Evolutionary conservation across 352 stramenopile species (phyloP), one percentile per base, ranked within the genome.

Genomic region (Pythium brachiatum): DNA sequence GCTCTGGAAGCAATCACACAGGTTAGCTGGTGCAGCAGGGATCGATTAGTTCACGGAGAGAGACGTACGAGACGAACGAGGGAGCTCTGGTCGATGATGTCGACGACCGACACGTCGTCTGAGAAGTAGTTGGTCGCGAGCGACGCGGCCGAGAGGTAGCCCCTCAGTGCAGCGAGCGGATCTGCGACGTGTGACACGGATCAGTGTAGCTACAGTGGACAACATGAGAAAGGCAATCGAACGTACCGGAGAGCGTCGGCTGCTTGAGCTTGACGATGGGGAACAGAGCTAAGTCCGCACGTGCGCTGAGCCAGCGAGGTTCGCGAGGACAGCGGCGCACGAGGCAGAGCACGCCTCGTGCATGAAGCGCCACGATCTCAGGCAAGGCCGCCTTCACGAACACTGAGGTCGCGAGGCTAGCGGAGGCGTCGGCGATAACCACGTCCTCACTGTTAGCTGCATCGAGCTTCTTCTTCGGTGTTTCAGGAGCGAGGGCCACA

Each of bases 61-160:
- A 3, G 9, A 77, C 76, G 29, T 72, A 91, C 82, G 71, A 94
- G 70, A 41, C 83, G 81, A 21, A 94, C 86, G 71, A 94, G 79
- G 27, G 83, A 92, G 60, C 77, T 88, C 53, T 92, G 86, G 65
- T 94, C 83, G 18, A 94, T 91, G 41, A 91, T 86, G 39, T 92
- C 81, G 15, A 88, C 76, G 18, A 90, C 81, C 0, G 81, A 88
- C 8, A 72, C 64, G 66, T 78, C 75, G 50, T 94, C 84, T 0
- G 79, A 76, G 47, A 94, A 94, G 57, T 88, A 90, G 64, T 94
- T 92, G 27, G 86, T 94, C 2, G 86, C 86, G 7, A 94, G 60
- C 23, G 79, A 91, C 15, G 86, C 83, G 11, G 86, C 86, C 29
- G 84, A 79, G 54, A 94, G 64, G 61, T 92, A 94, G 15, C 78